Evolutionary conservation across 208 protist species (phyloP), one percentile per base, ranked within the genome.

Genomic region (Trypanosoma lewisi): DNA sequence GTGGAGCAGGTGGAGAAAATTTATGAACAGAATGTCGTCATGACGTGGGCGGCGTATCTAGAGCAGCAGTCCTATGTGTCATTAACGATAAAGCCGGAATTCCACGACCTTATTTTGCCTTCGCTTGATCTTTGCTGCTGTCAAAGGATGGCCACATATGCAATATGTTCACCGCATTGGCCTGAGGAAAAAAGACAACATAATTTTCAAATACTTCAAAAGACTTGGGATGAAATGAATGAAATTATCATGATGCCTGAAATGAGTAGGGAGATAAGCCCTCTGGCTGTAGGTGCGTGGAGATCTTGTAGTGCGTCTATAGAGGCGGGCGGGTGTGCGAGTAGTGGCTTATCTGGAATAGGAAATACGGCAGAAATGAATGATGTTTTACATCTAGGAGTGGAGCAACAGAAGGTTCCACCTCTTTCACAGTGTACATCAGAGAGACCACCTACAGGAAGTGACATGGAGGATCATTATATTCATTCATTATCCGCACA

Each of bases 21-120:
- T 28, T 94, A 89, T 73, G 51, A 67, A 41, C 57, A 82, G 54
- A 67, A 65, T 21, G 77, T 94, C 14, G 42, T 77, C 25, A 60
- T 76, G 39, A 82, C 84, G 4, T 94, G 83, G 82, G 58, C 73
- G 0, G 45, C 23, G 12, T 91, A 85, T 63, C 63, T 94, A 5
- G 82, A 91, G 64, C 2, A 89, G 62, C 42, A 44, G 23, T 68
- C 39, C 36, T 42, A 12, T 34, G 14, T 3, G 21, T 54, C 31
- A 16, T 17, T 42, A 14, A 19, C 51, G 2, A 47, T 56, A 19
- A 23, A 39, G 11, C 39, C 28, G n/a, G 14, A 39, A 14, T 39
- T 51, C 37, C 27, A 53, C 4, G 60, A 54, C n/a, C 27, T 23
- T n/a, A 50, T 30, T 19, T 16, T 30, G 27, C 23, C 39, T n/a